Evolutionary conservation across 1,284 basidiomycete genomes (phyloP), one percentile per base, ranked within the genome.

Genomic region (Psilocybe mexicana): DNA sequence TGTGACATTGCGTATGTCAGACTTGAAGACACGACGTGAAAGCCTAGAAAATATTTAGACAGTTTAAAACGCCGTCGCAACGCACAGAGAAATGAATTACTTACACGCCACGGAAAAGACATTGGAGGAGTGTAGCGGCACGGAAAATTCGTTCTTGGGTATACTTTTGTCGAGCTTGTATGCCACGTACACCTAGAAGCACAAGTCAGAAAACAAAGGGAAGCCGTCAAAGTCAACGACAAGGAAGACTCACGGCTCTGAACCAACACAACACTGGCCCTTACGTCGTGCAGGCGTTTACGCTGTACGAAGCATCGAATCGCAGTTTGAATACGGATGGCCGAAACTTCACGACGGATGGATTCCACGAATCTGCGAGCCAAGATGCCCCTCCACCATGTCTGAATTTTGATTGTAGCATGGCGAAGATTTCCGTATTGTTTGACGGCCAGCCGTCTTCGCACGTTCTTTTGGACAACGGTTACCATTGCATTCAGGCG

Each of bases 381-480:
- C 64, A 90, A 66, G 48, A 93, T 84, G 38, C 92, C 90, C 62
- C 96, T 84, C 93, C 94, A 98, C 90, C 93, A 93, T 0, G 93
- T 89, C 73, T 99, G 97, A 36, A 99, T 88, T 70, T 79, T 86
- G 72, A 98, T 89, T 1, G 94, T 87, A 23, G 89, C 86, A 6
- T 63, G 69, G 30, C 93, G 87, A 61, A 96, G 80, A 55, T 82
- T 76, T 63, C 83, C 82, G 70, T 97, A 99, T 54, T 83, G 83
- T 70, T 90, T 93, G 64, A 91, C 83, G 3, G 93, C 93, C 77
- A 97, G 84, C 49, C 88, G 83, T 46, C 95, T 81, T 46, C 93
- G 84, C 77, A 98, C 89, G 72, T 98, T 98, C 85, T 99, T 99
- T 78, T 99, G 97, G 12, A 99, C 91, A 48, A 97, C 83, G 11